Evolutionary conservation across 352 stramenopile genomes (phyloP).

Genomic region (Globisporangium carolinianum): DNA sequence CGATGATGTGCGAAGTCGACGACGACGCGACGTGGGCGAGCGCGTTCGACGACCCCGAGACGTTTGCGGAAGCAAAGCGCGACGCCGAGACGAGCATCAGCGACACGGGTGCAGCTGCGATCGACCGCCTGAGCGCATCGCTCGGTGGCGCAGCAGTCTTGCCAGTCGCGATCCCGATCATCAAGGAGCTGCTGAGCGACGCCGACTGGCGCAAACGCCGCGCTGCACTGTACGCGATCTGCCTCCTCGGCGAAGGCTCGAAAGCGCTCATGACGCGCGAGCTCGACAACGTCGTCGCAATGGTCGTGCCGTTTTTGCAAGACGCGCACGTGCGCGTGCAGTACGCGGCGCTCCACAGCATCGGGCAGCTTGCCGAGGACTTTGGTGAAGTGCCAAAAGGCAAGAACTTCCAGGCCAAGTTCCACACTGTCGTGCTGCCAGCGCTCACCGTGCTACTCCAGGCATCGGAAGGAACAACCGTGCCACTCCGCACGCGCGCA

Average conservation of each 20-base stretch:
- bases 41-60: constrained; percentile 81
- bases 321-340: constrained; percentile 74
- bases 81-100: constrained; percentile 62
- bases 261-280: constrained; percentile 78
- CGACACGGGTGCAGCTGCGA: constrained; percentile 63
- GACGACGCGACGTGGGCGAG: constrained; percentile 62
- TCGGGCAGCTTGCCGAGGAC: constrained; percentile 79
- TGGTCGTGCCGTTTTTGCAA: constrained; percentile 61
- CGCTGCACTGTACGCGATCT: constrained; percentile 71
- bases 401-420: constrained; percentile 86
- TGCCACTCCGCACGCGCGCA: constrained; percentile 65
- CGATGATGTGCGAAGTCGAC: constrained; percentile 77
- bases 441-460: constrained; percentile 58
- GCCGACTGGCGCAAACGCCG: constrained; percentile 69
- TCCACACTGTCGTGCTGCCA: constrained; percentile 57
- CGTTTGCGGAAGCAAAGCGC: constrained; percentile 44
- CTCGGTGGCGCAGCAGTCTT: constrained; percentile 71
- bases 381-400: constrained; percentile 78
- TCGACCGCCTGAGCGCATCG: constrained; percentile 68
- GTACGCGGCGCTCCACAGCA: constrained; percentile 77
- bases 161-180: constrained; percentile 68
- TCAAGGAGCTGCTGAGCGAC: constrained; percentile 54
- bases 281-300: constrained; percentile 64
- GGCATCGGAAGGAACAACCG: constrained; percentile 29
- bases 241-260: constrained; percentile 65